phyloP scores from a whole-genome alignment of 352 stramenopile genomes.

The Phytophthora fragariae region DNA sequence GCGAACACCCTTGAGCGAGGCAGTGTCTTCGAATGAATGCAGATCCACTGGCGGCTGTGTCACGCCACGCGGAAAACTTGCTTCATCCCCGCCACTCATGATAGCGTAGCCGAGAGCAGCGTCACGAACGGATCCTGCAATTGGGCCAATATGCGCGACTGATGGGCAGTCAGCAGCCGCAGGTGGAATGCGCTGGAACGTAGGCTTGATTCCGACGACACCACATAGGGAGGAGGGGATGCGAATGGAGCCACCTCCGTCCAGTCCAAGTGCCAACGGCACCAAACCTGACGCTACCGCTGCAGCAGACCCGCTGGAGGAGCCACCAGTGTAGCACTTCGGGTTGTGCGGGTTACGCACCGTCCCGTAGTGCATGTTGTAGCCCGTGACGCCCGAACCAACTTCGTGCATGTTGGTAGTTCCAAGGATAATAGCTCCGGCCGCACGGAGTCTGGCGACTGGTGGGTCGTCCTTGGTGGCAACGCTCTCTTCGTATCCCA shows the following conservation, averaged over 20 bases:
- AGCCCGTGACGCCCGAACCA: slow-evolving; percentile 76
- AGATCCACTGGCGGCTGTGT: slow-evolving; percentile 59
- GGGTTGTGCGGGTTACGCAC: slow-evolving; percentile 89
- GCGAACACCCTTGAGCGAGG: slow-evolving; percentile 66
- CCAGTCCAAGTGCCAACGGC: slow-evolving; percentile 85
- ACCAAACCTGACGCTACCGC: slow-evolving; percentile 90
- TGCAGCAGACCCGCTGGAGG: slow-evolving; percentile 88
- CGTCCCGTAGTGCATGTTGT: slow-evolving; percentile 80
- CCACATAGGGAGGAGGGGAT: slow-evolving; percentile 91
- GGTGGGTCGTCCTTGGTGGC: slow-evolving; percentile 58
- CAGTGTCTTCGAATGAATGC: slow-evolving; percentile 64
- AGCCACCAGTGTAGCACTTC: slow-evolving; percentile 90
- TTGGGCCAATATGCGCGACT: slow-evolving; percentile 80
- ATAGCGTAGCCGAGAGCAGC: slow-evolving; percentile 86
- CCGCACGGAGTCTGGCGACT: slow-evolving; percentile 63
- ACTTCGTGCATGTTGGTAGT: slow-evolving; percentile 93
- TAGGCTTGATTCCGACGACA: slow-evolving; percentile 90
- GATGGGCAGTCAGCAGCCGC: slow-evolving; percentile 64
- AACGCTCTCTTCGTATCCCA: slow-evolving; percentile 59
- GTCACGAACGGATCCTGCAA: slow-evolving; percentile 82
- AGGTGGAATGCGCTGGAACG: slow-evolving; percentile 80
- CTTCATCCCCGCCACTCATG: slow-evolving; percentile 71
- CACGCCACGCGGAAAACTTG: slow-evolving; percentile 50
- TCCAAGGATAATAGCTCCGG: slow-evolving; percentile 89
- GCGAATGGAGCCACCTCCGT: slow-evolving; percentile 92